Base-by-base conservation (phyloP, 257 asterid genomes). In the Jaltomata sinuosa region DNA sequence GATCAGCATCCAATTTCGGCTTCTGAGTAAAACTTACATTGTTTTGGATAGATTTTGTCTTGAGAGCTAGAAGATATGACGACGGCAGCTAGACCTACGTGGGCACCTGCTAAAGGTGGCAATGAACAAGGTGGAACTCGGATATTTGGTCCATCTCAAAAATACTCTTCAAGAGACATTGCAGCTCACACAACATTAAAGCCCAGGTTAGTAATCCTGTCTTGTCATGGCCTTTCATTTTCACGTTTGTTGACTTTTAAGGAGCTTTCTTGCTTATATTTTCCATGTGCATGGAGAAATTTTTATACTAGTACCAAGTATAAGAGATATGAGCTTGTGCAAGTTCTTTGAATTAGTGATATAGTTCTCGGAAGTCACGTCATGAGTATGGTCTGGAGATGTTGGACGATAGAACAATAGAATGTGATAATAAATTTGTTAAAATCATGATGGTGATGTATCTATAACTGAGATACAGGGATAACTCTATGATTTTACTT, bases 61-160 rank as follows among this genome's bases (percentile, higher is more conserved):
- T n/a, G 42, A 25, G 81, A 27, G 8, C 40, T 16, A 3, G 40
- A 47, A 47, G 61, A 16, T 45, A 94, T 94, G 98, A 95, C 98
- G 88, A 95, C 99, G 18, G 99, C 99, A n/a, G 99, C 99, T 5
- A 92, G 98, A 89, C 99, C 99, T 29, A 97, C 99, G 11, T 97
- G 99, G 99, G 99, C 99, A 82, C 99, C 99, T 61, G 99, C 99
- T 1, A 94, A 97, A 87, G 99, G 99, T 68, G 98, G 98, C 61
- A 95, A 94, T 83, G 99, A 97, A 84, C 99, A 97, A 88, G 98
- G 99, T 1, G 99, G 99, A 1, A 87, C 99, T 52, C 92, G 99
- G 49, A 97, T 97, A 40, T 97, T 97, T 83, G 98, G 98, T 12
- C 97, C 98, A 3, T 97, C 98, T 45, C 99, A 95, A 87, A 97